Base-by-base conservation (phyloP, 176 grass and related monocot species). In the Carex littledalei region DNA sequence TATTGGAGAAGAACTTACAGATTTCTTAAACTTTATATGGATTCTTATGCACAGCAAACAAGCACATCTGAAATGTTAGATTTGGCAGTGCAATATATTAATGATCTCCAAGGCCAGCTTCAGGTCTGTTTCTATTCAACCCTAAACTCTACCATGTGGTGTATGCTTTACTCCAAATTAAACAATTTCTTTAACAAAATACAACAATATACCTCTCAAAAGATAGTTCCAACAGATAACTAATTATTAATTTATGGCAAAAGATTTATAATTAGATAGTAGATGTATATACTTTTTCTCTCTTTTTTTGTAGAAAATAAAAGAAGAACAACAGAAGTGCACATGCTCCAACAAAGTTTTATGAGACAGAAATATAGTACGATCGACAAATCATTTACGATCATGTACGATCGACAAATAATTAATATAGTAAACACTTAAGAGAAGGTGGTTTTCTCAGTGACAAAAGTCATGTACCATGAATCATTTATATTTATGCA, bases 1-100 rank as follows among this genome's bases (percentile, higher is more conserved):
- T 10, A 78, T 22, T 65, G 2, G 1, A 58, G 8, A 74, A 80
- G 3, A 43, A 78, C 8, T 74, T 41, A 64, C 59, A n/a, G 71
- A 63, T 34, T 67, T 12, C 18, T 87, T 66, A 84, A 13, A 52
- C n/a, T 79, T 45, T 67, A 43, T 26, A 26, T 70, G 45, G 17
- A 59, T 82, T 53, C 1, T 29, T 75, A 67, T 61, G 66, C 86
- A 79, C 91, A 99, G 96, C 96, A 99, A 99, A 94, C 96, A 84
- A 99, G 91, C 85, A 94, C 90, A 17, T 91, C 96, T 39, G 96
- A 99, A 47, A 99, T 99, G 96, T 84, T 99, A 85, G 96, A 99
- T 24, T 84, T 95, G 57, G 93, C 96, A 76, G 88, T 99, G 15
- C 90, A 94, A 35, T 87, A 99, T 88, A 99, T 99, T 78, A 99